Evolutionary conservation across 768 basidiomycete genomes (phyloP), one percentile per base, ranked within the genome.

Genomic region (Thelephora aurantiotincta): DNA sequence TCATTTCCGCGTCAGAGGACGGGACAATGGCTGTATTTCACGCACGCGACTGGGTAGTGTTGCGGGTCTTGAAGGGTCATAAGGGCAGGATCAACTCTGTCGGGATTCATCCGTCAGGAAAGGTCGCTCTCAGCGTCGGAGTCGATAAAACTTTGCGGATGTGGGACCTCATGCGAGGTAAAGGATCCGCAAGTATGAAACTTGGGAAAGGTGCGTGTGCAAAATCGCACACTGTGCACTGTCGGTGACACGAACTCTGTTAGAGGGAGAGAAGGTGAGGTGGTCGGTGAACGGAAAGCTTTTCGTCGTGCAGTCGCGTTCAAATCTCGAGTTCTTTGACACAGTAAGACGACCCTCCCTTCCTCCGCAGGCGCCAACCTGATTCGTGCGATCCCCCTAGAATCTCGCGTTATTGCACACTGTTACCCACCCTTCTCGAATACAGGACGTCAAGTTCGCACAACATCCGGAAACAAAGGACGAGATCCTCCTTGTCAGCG

Each of bases 101-200:
- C 34, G 87, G 89, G 2, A 80, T 97, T 2, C 96, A 99, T 58
- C 94, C 91, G 0, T 84, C 87, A 0, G 89, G 93, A 5, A 87
- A 97, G 56, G 76, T 97, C 14, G 93, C 83, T 0, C 63, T 99
- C 35, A 90, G 82, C 51, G 91, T 97, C 0, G 94, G 96, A 6
- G 82, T 80, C 57, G 96, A 98, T 57, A 72, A 75, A 53, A 88
- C 86, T 2, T 54, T 98, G 50, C 75, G 92, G 37, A 96, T 99
- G 93, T 99, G 96, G 96, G 96, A 99, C 69, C 68, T 99, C 44
- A 93, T 97, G 88, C 70, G 93, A 41, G 94, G 94, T 0, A 83
- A 84, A 61, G 88, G 89, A 3, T 78, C 78, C 11, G 90, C 89
- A 6, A 90, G 91, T 61, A 83, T 78, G 42, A 92, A 93, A 59